Evolutionary conservation across 139 green algal species (phyloP).

Genomic region (Haematococcus sp.): DNA sequence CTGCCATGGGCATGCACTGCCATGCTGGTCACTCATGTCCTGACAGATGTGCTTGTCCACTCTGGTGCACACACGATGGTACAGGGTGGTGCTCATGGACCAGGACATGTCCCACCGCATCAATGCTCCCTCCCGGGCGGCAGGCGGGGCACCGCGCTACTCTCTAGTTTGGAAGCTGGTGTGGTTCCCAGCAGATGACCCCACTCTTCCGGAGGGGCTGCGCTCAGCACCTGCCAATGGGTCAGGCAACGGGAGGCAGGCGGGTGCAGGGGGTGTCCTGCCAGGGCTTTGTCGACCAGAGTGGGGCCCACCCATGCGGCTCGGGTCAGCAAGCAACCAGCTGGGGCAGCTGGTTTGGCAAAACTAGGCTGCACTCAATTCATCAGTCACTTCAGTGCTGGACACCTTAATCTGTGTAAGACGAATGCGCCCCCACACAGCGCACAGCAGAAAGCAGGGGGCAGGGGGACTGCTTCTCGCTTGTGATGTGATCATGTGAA

Average conservation of each 20-base stretch:
- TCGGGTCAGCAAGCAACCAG: neutral
- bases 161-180: conserved; percentile 61
- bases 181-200: conserved; percentile 1
- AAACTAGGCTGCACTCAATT: too few relatives aligned
- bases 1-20: too few relatives aligned
- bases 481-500: too few relatives aligned
- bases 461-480: too few relatives aligned
- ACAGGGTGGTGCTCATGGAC: conserved; percentile 33
- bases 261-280: neutral
- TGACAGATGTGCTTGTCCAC: too few relatives aligned
- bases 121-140: conserved; percentile 32
- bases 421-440: too few relatives aligned
- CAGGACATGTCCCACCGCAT: conserved; percentile 57
- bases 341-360: neutral
- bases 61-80: too few relatives aligned
- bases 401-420: too few relatives aligned
- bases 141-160: conserved; percentile 37
- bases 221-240: neutral
- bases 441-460: too few relatives aligned
- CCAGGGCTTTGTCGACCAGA: conserved; percentile 3
- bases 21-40: too few relatives aligned
- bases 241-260: neutral
- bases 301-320: neutral
- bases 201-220: neutral
- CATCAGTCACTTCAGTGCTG: too few relatives aligned